Percentiles rank a stretch among this genome's conserved stretches.
Conservation (phyloP, 2,329 filamentous ascomycete species). For the Pseudogymnoascus sp. region DNA sequence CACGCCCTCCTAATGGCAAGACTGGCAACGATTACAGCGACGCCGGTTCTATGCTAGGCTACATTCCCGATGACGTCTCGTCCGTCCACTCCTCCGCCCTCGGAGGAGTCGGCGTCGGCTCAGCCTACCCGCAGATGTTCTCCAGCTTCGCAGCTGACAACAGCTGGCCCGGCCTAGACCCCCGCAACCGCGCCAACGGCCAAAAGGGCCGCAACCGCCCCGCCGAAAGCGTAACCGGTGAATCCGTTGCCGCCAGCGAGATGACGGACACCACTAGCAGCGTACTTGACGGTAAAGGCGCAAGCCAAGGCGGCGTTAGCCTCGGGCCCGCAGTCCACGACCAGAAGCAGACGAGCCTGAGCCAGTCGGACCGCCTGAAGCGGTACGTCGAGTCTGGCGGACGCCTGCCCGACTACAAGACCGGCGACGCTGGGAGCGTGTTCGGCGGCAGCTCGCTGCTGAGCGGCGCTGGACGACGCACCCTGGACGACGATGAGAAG, state of each 20-base stretch:
- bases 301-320: conserved; percentile 81
- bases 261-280: conserved; percentile 77
- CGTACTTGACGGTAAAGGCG: conserved; percentile 66
- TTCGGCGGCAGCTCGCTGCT: conserved; percentile 54
- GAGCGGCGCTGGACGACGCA: conserved; percentile 26
- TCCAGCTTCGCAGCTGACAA: conserved; percentile 80
- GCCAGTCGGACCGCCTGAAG: conserved; percentile 84
- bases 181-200: conserved; percentile 56
- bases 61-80: conserved; percentile 94
- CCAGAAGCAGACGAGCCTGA: conserved; percentile 66
- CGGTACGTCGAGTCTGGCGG: conserved; percentile 86
- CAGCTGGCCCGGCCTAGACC: conserved; percentile 74
- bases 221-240: conserved; percentile 76
- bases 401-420: conserved; percentile 51
- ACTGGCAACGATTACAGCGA: conserved; percentile 43
- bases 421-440: conserved; percentile 55
- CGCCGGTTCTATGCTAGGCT: conserved; percentile 83
- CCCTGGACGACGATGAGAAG: conserved; percentile 87
- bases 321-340: conserved; percentile 40
- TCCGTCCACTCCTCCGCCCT: conserved; percentile 90
- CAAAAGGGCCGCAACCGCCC: conserved; percentile 61
- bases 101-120: conserved; percentile 70
- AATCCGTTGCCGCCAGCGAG: conserved; percentile 88
- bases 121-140: conserved; percentile 91
- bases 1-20: conserved; percentile 29